phyloP scores from a whole-genome alignment of 331 rosid species.

The Spiraea crenata region DNA sequence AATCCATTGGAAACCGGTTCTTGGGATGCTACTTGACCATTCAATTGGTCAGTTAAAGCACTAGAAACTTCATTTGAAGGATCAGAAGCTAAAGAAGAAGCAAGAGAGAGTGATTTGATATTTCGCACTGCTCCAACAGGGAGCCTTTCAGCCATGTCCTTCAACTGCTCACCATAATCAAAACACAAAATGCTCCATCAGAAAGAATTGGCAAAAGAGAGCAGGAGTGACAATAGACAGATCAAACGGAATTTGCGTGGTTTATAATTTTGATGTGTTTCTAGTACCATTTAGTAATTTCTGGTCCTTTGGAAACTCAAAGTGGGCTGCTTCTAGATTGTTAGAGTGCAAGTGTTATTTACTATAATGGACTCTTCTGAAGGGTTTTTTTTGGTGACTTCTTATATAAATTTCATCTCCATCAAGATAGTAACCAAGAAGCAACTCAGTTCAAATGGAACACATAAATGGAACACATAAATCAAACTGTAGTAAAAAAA shows the following conservation, averaged over 20 bases:
- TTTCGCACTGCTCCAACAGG: constrained; percentile 85
- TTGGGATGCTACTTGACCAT: constrained; percentile 53
- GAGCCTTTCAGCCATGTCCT: constrained; percentile 97
- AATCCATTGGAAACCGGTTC: constrained; percentile 73
- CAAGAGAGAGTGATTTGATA: constrained; percentile 66
- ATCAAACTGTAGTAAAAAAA: background rate
- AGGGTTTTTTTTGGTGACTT: too few relatives aligned
- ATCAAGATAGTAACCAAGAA: background rate
- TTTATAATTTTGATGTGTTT: too few relatives aligned
- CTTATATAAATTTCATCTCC: background rate
- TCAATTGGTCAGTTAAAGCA: constrained; percentile 56
- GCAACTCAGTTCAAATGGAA: background rate
- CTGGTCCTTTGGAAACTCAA: too few relatives aligned
- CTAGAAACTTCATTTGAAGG: constrained; percentile 56
- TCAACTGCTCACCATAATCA: constrained; percentile 53
- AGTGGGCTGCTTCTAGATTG: too few relatives aligned
- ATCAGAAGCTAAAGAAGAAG: constrained; percentile 71
- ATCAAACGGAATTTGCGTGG: too few relatives aligned
- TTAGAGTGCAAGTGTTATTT: too few relatives aligned
- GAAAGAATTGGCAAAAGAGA: background rate
- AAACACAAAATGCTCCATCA: constrained; percentile 10
- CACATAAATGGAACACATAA: too few relatives aligned
- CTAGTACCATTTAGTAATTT: too few relatives aligned
- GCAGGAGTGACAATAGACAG: background rate
- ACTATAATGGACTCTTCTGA: too few relatives aligned